Evolutionary conservation across 306 rosid genomes (phyloP), one percentile per base, ranked within the genome.

Genomic region (Spatholobus suberectus): DNA sequence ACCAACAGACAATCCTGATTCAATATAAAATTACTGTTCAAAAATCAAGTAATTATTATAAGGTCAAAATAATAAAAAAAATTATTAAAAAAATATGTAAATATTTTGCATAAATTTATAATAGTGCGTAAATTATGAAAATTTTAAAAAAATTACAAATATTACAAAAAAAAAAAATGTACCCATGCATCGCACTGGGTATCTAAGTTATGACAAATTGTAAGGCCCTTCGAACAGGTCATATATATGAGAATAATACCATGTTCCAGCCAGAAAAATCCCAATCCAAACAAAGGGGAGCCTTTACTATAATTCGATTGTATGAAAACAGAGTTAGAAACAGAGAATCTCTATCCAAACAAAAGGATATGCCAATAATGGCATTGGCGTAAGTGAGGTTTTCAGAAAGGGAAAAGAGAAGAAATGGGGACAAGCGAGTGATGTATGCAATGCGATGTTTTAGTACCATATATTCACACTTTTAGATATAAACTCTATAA

Each of bases 331-430:
- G 13, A 32, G 52, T 26, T 66, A 9, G 38, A 57, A 62, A 46
- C 11, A 61, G 3, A 59, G 46, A 70, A 71, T 24, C 32, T 62
- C 3, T 10, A 59, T 69, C 68, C 47, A 35, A n/a, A 58, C 62
- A 70, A 61, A 40, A 71, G 75, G 54, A 26, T 47, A 27, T n/a
- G 54, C 61, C 83, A 58, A 72, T 37, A 40, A 34, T 29, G 77
- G 12, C 24, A 54, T 26, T 12, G 38, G 1, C 32, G 6, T 13
- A n/a, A 29, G 84, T 32, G 38, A 43, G 21, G 70, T 29, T 24
- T n/a, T 20, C 13, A 27, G n/a, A 27, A 34, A 26, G 67, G 35
- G 12, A 26, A 61, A 26, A 26, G 38, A 12, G 18, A 62, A 29
- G 12, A 62, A 27, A 62, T 6, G 13, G 29, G 58, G 51, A 58